Conservation (phyloP, 2,329 filamentous ascomycete species). For the Harringtonia aguacate region DNA sequence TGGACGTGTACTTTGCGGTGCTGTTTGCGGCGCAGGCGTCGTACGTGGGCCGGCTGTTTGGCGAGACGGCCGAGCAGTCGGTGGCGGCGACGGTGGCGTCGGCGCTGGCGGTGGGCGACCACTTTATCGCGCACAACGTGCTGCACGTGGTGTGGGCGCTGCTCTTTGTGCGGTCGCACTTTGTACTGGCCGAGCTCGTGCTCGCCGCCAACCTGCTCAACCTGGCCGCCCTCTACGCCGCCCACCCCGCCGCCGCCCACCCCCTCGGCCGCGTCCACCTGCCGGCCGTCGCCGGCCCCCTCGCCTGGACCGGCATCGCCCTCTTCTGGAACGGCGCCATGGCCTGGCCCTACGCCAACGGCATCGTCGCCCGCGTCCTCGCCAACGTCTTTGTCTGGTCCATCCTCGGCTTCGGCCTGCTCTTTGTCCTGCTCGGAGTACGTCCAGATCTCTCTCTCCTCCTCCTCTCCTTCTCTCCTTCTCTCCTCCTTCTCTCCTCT, state of each 20-base stretch:
- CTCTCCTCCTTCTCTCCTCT: not conserved
- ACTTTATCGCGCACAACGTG: slow-evolving; percentile 81
- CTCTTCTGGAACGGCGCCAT: slow-evolving; percentile 86
- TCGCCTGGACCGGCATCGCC: slow-evolving; percentile 79
- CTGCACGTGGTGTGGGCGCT: slow-evolving; percentile 73
- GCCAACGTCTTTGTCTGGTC: slow-evolving; percentile 87
- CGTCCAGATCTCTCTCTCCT: too few species aligned
- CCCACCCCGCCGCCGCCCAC: slow-evolving; percentile 58
- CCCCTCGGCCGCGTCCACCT: slow-evolving; percentile 53
- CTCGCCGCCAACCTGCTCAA: slow-evolving; percentile 76
- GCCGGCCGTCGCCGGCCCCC: slow-evolving; percentile 62
- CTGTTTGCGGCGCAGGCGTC: not conserved
- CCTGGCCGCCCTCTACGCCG: slow-evolving; percentile 68
- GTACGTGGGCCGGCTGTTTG: slow-evolving; percentile 1
- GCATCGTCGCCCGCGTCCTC: slow-evolving; percentile 61
- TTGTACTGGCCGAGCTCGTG: slow-evolving; percentile 65
- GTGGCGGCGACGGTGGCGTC: slow-evolving; percentile 35
- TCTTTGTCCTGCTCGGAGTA: slow-evolving; percentile 64
- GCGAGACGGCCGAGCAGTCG: slow-evolving; percentile 29
- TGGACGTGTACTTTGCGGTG: slow-evolving; percentile 64
- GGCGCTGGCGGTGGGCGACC: slow-evolving; percentile 67
- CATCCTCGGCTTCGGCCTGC: slow-evolving; percentile 63
- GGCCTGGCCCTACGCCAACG: slow-evolving; percentile 58
- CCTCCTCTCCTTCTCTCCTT: not conserved
- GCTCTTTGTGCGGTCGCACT: slow-evolving; percentile 68